Conservation (phyloP, 768 basidiomycete genomes). For the Boletus tylopilopsis region DNA sequence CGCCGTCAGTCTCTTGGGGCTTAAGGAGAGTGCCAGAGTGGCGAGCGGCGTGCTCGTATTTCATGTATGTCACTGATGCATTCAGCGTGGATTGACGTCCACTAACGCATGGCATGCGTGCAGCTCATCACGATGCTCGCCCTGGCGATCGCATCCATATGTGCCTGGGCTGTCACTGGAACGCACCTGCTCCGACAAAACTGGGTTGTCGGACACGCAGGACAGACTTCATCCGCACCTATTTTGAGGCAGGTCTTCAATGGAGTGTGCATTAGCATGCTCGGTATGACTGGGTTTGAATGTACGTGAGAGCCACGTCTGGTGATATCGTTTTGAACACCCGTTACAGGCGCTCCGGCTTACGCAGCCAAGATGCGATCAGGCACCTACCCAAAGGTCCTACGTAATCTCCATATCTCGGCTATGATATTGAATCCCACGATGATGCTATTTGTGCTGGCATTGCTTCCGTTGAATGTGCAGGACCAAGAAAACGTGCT, state of each 20-base stretch:
- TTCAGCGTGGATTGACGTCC: neutral
- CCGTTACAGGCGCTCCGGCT: constrained; percentile 49
- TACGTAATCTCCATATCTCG: constrained; percentile 63
- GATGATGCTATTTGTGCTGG: constrained; percentile 58
- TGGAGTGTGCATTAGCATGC: constrained; percentile 67
- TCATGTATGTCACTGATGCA: constrained; percentile 43
- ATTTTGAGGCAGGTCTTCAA: constrained; percentile 52
- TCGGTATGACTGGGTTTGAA: constrained; percentile 71
- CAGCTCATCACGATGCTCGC: constrained; percentile 55
- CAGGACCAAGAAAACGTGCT: constrained; percentile 58
- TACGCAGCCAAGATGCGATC: constrained; percentile 60
- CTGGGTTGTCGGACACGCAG: constrained; percentile 42
- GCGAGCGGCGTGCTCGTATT: constrained; percentile 54
- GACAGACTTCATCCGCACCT: constrained; percentile 23
- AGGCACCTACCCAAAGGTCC: constrained; percentile 52
- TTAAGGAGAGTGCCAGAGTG: constrained; percentile 60
- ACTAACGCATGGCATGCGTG: neutral
- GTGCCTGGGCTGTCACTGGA: constrained; percentile 53
- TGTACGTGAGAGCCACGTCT: constrained; percentile 33
- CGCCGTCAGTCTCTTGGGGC: constrained; percentile 50
- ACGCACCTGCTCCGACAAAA: constrained; percentile 47
- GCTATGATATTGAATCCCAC: constrained; percentile 52
- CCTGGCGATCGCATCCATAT: constrained; percentile 46
- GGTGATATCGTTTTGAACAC: neutral
- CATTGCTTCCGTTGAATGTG: constrained; percentile 49